Base-by-base conservation (phyloP, 805 yeast genomes). In the Metschnikowia reukaufii region DNA sequence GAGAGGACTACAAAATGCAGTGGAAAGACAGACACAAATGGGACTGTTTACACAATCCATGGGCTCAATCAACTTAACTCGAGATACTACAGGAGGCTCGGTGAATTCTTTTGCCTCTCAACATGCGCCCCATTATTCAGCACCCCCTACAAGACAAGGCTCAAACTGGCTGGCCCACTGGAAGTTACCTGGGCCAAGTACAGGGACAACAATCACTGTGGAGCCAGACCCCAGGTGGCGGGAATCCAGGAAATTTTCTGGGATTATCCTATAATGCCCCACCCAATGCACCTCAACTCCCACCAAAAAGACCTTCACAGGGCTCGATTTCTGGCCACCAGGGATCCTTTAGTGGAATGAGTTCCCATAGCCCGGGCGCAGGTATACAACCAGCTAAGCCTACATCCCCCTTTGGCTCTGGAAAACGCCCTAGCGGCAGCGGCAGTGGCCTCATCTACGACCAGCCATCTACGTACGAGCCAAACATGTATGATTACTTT, bases 401-500 rank as follows among this genome's bases (percentile, higher is more conserved):
- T 25, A 8, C 45, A 5, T 12, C 39, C 27, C 34, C 21, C 10
- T 30, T 36, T 17, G 39, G 15, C 34, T 12, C 36, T 3, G 33
- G 34, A 4, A 23, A 27, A 15, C 42, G 42, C 20, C 15, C 13
- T 8, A 16, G 17, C 12, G 18, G 33, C 32, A 29, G 36, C 12
- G 45, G 41, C 15, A 44, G 47, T 29, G 59, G 56, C n/a, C 49
- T 61, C 18, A 64, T 61, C 37, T 64, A 61, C 56, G 58, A 61
- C 45, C 58, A 61, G 29, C 80, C 79, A 1, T 74, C 79, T 0
- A 67, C 72, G 2, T 75, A 75, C 54, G 70, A 72, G 52, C 77
- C 79, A 2, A 65, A 73, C 47, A 70, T 74, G 72, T 76, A 76
- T 51, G 65, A 70, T 41, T 70, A 65, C 44, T 72, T 73, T 45